These are phyloP conservation scores for Daedaleopsis sinensis DNA, from an alignment of 768 basidiomycete species.

Conservation along the genomic window DNA sequence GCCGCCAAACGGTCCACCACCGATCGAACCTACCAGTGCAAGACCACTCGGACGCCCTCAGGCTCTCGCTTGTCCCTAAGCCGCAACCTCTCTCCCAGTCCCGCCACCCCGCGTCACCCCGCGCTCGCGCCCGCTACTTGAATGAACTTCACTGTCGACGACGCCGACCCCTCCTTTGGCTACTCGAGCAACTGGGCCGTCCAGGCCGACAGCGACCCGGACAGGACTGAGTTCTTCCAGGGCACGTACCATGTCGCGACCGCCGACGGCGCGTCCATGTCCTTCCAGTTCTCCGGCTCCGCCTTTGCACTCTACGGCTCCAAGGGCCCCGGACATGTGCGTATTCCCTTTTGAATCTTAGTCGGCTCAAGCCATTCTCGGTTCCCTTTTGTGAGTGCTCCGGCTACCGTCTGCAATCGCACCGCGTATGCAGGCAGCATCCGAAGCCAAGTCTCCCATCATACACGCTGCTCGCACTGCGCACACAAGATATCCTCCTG, in stretches of 20 bases:
- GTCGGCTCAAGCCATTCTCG: no score
- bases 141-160: constrained; percentile 37
- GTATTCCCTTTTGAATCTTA: constrained; percentile 1
- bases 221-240: constrained; percentile 26
- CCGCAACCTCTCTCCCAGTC: neutral
- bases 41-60: no score
- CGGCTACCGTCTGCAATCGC: neutral
- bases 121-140: constrained; percentile 5
- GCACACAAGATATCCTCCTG: no score
- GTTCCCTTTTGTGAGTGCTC: neutral
- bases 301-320: constrained; percentile 32
- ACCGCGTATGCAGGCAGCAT: no score
- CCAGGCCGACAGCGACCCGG: constrained; percentile 25
- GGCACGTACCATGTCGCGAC: constrained; percentile 31
- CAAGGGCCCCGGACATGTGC: constrained; percentile 33
- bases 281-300: constrained; percentile 25
- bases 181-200: constrained; percentile 30
- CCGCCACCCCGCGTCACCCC: neutral
- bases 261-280: constrained; percentile 25
- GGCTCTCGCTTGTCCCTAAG: no score
- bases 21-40: no score
- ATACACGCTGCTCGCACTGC: no score
- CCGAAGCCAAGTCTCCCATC: no score
- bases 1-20: no score
- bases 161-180: constrained; percentile 26